Percentiles rank a stretch among this genome's conserved stretches.
Evolutionary conservation across 2,329 filamentous ascomycete species (phyloP).

Genomic region (Epichloe glyceriae): DNA sequence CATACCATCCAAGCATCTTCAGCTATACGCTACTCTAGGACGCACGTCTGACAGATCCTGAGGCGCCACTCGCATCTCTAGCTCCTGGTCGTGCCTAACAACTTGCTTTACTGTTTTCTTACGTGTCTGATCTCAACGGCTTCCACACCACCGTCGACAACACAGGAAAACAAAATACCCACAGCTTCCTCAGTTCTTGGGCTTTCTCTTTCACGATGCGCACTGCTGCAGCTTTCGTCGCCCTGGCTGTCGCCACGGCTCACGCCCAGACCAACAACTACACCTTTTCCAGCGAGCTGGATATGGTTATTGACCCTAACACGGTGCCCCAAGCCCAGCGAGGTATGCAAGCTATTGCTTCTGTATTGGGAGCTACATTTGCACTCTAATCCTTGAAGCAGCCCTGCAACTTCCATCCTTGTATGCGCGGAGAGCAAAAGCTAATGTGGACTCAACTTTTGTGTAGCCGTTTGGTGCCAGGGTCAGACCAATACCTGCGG

Average conservation of each 20-base stretch:
- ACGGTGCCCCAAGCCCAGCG: slow-evolving; percentile 19
- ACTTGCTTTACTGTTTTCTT: slow-evolving; percentile 2
- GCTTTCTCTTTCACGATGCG: slow-evolving; percentile 23
- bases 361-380: no score
- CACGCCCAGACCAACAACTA: slow-evolving; percentile 16
- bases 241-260: slow-evolving; percentile 32
- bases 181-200: neutral
- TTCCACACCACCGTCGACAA: neutral
- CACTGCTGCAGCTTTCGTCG: slow-evolving; percentile 25
- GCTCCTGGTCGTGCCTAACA: neutral
- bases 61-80: slow-evolving; percentile 5
- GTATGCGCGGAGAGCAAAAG: neutral
- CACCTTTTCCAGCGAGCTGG: slow-evolving; percentile 30
- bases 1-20: slow-evolving; percentile 8
- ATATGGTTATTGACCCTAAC: slow-evolving; percentile 29
- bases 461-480: slow-evolving; percentile 36
- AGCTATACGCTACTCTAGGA: neutral
- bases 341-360: slow-evolving; percentile 22
- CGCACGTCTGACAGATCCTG: slow-evolving; percentile 4
- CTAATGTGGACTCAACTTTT: slow-evolving; percentile 4
- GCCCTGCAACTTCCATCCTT: neutral
- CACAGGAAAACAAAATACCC: neutral
- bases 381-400: neutral
- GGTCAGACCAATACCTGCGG: slow-evolving; percentile 38
- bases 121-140: neutral